A percentile compares a stretch with the other conserved stretches of the same genome.
These are phyloP conservation scores for Aquilaria sinensis DNA, from an alignment of 345 rosid species.

Conservation along the genomic window DNA sequence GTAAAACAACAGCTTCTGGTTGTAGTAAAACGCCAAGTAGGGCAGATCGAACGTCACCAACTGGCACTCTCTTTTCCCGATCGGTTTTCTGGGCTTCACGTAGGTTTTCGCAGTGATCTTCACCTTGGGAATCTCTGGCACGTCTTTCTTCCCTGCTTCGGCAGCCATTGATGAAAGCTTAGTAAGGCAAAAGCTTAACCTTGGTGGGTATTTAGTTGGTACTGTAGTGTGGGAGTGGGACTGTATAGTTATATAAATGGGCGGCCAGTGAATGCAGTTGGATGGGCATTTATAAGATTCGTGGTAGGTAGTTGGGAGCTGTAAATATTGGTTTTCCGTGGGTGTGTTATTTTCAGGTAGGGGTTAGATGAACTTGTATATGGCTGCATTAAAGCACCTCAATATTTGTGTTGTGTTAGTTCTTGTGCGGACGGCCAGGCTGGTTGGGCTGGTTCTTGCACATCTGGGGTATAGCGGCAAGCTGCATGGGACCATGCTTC, in stretches of 20 bases:
- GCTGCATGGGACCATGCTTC: too few species aligned
- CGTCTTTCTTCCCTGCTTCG: slow-evolving; percentile 4
- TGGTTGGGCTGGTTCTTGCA: too few species aligned
- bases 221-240: not conserved
- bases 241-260: slow-evolving; percentile 14
- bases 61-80: slow-evolving; percentile 65
- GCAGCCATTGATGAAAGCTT: slow-evolving; percentile 15
- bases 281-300: slow-evolving; percentile 46
- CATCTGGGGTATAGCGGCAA: too few species aligned
- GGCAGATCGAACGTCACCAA: slow-evolving; percentile 91
- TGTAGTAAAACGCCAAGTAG: slow-evolving; percentile 71
- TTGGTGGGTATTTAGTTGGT: not conserved
- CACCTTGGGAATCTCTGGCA: slow-evolving; percentile 26
- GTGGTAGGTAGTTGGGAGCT: slow-evolving; percentile 39
- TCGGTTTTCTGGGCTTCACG: slow-evolving; percentile 50
- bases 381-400: slow-evolving; percentile 2
- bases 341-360: not conserved
- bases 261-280: slow-evolving; percentile 26
- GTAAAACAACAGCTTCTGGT: slow-evolving; percentile 87
- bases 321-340: slow-evolving; percentile 14
- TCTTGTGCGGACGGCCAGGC: too few species aligned
- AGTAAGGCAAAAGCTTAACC: too few species aligned
- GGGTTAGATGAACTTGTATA: slow-evolving; percentile 6
- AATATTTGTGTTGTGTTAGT: not conserved
- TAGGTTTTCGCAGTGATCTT: slow-evolving; percentile 37